Conservation (phyloP, 2,329 filamentous ascomycete genomes). For the Fusarium scirpi region DNA sequence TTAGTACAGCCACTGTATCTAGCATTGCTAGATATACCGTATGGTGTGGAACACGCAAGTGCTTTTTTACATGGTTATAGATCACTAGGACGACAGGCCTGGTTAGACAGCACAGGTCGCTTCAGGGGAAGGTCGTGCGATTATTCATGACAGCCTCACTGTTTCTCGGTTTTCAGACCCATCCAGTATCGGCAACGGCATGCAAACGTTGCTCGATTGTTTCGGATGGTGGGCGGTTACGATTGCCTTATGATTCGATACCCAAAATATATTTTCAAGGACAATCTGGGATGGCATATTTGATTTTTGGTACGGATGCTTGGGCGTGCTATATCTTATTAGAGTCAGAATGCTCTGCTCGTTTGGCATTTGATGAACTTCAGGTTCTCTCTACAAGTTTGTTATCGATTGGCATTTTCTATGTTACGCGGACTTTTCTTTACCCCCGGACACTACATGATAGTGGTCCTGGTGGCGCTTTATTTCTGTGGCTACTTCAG, state of each 20-base stretch:
- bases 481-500: not conserved
- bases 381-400: not conserved
- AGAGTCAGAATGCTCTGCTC: conserved; percentile 8
- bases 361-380: conserved; percentile 2
- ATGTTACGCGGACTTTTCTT: not conserved
- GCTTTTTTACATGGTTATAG: conserved; percentile 33
- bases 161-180: conserved; percentile 17
- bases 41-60: conserved; percentile 14
- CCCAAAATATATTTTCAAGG: conserved; percentile 34
- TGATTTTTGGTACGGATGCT: conserved; percentile 24
- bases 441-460: not conserved
- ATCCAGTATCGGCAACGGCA: conserved; percentile 13
- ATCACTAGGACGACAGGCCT: conserved; percentile 42
- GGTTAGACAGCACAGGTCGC: conserved; percentile 50
- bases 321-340: conserved; percentile 12
- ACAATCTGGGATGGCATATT: conserved; percentile 26
- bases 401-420: conserved; percentile 5
- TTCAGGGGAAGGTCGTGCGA: conserved; percentile 23
- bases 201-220: conserved; percentile 23
- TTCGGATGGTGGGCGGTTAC: conserved; percentile 20
- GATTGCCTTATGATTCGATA: conserved; percentile 35
- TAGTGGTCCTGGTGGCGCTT: not conserved
- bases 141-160: conserved; percentile 17
- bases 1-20: conserved; percentile 23
- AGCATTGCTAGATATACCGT: not conserved